Percentiles rank a stretch among this genome's conserved stretches.
Conservation (phyloP, 164 flowering plant genomes). For the Santalum album region DNA sequence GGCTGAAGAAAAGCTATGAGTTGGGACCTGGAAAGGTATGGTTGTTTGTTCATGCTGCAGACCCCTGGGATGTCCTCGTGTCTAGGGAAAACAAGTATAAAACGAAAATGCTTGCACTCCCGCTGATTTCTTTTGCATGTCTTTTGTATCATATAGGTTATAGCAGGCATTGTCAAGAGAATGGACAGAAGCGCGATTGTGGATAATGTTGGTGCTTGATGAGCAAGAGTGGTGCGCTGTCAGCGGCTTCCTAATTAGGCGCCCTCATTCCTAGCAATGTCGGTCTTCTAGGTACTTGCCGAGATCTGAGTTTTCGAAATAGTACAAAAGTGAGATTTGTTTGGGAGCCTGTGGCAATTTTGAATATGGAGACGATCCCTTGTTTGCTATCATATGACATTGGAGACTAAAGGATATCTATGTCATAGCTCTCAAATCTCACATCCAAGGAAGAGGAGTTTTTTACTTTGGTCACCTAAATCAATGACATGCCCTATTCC, state of each 20-base stretch:
- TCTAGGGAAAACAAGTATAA: not conserved
- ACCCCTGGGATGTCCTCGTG: not conserved
- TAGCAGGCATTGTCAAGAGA: constrained; percentile 90
- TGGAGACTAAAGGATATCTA: too few species aligned
- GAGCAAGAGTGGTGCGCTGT: not conserved
- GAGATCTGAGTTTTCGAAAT: too few species aligned
- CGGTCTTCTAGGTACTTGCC: not conserved
- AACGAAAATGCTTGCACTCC: not conserved
- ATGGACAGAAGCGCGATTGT: constrained; percentile 60
- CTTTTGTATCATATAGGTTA: constrained; percentile 39
- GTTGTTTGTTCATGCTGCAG: not conserved
- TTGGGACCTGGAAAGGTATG: constrained; percentile 96
- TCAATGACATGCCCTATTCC: too few species aligned
- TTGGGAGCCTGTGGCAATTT: too few species aligned
- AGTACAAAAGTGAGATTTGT: too few species aligned
- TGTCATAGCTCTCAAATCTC: too few species aligned
- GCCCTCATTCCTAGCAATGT: too few species aligned
- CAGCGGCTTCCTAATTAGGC: not conserved
- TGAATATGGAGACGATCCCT: too few species aligned
- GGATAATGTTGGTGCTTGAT: constrained; percentile 64
- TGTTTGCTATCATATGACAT: too few species aligned
- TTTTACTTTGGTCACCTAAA: too few species aligned
- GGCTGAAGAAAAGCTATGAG: constrained; percentile 76
- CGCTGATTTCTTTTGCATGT: not conserved
- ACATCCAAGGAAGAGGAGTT: too few species aligned